Evolutionary conservation across 75 land plant genomes (phyloP), one percentile per base, ranked within the genome.

Genomic region (Sequoiadendron giganteum): DNA sequence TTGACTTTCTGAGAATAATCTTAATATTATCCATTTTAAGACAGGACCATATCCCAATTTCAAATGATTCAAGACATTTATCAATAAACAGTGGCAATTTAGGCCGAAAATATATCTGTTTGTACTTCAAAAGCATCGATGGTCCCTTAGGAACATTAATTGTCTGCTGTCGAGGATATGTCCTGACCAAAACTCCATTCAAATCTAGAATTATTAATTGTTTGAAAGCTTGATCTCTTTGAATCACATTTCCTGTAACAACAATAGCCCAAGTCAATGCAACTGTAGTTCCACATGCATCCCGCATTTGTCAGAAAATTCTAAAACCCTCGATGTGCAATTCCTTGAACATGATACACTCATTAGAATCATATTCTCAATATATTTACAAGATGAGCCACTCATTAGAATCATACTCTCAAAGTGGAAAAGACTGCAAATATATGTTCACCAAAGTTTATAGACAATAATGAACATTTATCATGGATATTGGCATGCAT

Each of bases 131-230:
- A 52, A 45, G 11, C 86, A 85, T 52, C 13, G 86, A 49, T 52
- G 86, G 86, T 85, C 48, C 38, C 86, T 85, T 9, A 34, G 61
- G 28, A 55, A 85, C 28, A 54, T 85, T 55, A 48, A 85, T 32
- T 54, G 21, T 30, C 48, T 85, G 58, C 61, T 11, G 25, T 85
- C 86, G 58, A 13, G 86, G 86, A 34, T 85, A 85, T 49, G 86
- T 40, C 55, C 86, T 49, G 18, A 85, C 65, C 65, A 85, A 55
- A 34, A 85, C 86, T 39, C 86, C 86, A 85, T 85, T 85, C 86
- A 85, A n/a, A 55, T 85, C 86, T 34, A 85, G 55, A 55, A 85
- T 85, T 32, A 85, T 21, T 52, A 85, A 19, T 55, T 55, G 61
- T 34, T 55, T 85, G 61, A 52, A 52, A 34, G 36, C 36, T 81